A percentile compares a stretch with the other conserved stretches of the same genome.
Evolutionary conservation across 2,329 filamentous ascomycete species (phyloP).

Genomic region (Cytospora paraplurivora): DNA sequence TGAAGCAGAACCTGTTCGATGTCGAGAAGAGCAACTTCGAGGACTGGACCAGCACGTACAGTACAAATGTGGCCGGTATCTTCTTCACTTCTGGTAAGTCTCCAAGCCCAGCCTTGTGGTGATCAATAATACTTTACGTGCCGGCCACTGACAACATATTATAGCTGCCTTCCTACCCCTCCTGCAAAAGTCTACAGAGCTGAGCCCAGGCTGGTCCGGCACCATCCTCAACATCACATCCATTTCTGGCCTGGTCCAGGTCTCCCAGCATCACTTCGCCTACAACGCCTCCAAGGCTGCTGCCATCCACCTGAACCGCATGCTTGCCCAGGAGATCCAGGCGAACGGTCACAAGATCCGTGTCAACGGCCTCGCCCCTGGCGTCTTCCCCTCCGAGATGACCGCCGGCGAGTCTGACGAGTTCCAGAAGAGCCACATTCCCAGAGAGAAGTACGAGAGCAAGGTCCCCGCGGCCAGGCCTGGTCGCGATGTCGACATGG

Average conservation of each 20-base stretch:
- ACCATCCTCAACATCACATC: slow-evolving; percentile 70
- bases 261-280: slow-evolving; percentile 64
- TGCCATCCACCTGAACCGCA: slow-evolving; percentile 63
- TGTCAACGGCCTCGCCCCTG: slow-evolving; percentile 72
- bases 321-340: slow-evolving; percentile 64
- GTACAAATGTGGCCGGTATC: slow-evolving; percentile 72
- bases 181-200: slow-evolving; percentile 53
- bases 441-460: slow-evolving; percentile 56
- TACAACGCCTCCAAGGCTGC: slow-evolving; percentile 68
- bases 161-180: slow-evolving; percentile 65
- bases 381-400: slow-evolving; percentile 73
- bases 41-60: slow-evolving; percentile 72
- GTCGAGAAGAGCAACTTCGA: slow-evolving; percentile 59
- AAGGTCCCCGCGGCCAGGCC: slow-evolving; percentile 53
- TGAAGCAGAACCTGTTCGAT: slow-evolving; percentile 68
- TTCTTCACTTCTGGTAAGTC: slow-evolving; percentile 53
- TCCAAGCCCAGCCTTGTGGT: neutral
- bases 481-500: slow-evolving; percentile 62
- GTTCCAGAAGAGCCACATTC: slow-evolving; percentile 60
- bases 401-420: slow-evolving; percentile 53
- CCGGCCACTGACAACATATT: neutral
- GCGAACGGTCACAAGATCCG: slow-evolving; percentile 64
- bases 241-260: slow-evolving; percentile 66
- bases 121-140: neutral
- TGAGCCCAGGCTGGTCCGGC: slow-evolving; percentile 51